Evolutionary conservation across 2,329 filamentous ascomycete genomes (phyloP).

Genomic region (Capronia epimyces): DNA sequence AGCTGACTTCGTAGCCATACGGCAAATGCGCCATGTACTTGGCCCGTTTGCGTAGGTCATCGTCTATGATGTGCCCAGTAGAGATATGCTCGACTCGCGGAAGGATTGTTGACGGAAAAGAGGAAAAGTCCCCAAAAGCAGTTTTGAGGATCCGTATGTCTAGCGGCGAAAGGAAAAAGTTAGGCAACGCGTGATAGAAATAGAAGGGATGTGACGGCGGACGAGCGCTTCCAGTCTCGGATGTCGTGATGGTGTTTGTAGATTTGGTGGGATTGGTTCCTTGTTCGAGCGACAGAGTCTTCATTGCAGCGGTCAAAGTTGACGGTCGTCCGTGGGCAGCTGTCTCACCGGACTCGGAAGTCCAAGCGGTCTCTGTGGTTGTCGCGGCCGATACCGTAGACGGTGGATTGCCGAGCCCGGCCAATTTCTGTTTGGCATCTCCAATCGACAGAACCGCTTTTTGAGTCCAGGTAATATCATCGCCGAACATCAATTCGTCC

Average conservation of each 20-base stretch:
- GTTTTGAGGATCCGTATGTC: slow-evolving; percentile 90
- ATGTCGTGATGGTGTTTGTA: slow-evolving; percentile 1
- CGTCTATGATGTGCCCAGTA: slow-evolving; percentile 80
- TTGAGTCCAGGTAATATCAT: slow-evolving; percentile 87
- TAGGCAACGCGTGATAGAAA: slow-evolving; percentile 81
- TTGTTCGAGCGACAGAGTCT: slow-evolving; percentile 27
- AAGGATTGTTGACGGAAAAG: slow-evolving; percentile 78
- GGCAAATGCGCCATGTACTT: slow-evolving; percentile 86
- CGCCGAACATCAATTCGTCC: slow-evolving; percentile 85
- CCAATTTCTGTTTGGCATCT: slow-evolving; percentile 69
- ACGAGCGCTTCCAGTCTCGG: slow-evolving; percentile 4
- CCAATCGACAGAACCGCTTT: slow-evolving; percentile 72
- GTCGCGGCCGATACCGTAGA: slow-evolving; percentile 36
- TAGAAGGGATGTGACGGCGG: slow-evolving; percentile 47
- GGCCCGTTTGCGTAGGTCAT: slow-evolving; percentile 71
- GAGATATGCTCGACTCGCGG: slow-evolving; percentile 86
- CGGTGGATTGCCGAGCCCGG: slow-evolving; percentile 62
- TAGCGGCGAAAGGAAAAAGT: slow-evolving; percentile 82
- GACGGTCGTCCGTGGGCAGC: slow-evolving; percentile 15
- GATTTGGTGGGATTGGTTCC: slow-evolving; percentile 20
- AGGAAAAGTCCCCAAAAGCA: slow-evolving; percentile 74
- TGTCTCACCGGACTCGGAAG: slow-evolving; percentile 20
- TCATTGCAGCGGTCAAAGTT: slow-evolving; percentile 29
- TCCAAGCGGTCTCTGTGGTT: slow-evolving; percentile 21
- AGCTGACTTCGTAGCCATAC: slow-evolving; percentile 83